phyloP scores from a whole-genome alignment of 495 filamentous ascomycete genomes.

The Aspergillus wentii region DNA sequence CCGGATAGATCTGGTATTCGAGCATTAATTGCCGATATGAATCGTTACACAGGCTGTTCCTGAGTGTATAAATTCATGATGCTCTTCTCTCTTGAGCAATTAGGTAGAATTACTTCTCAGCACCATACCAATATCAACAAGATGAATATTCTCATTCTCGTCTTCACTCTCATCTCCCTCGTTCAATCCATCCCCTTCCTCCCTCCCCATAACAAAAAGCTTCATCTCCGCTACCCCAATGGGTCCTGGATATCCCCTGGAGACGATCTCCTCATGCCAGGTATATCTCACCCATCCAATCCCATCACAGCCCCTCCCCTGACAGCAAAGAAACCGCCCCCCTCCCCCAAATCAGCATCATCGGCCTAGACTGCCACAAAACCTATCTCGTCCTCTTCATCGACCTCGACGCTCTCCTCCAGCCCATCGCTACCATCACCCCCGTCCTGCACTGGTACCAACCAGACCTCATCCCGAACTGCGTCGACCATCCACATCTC shows the following conservation, averaged over 20 bases:
- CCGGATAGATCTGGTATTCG: neutral
- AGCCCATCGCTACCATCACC: constrained; percentile 16
- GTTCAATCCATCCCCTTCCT: constrained; percentile 1
- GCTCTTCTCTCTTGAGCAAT: no score
- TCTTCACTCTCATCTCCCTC: neutral
- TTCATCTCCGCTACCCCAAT: constrained; percentile 8
- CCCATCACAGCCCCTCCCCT: neutral
- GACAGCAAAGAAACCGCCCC: constrained; percentile 5
- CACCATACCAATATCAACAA: no score
- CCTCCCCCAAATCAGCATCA: constrained; percentile 17
- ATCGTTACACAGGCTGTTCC: neutral
- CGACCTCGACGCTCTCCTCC: constrained; percentile 34
- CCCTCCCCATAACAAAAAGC: constrained; percentile 1
- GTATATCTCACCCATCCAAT: neutral
- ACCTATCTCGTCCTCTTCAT: constrained; percentile 28
- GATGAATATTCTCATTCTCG: no score
- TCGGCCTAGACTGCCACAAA: constrained; percentile 5
- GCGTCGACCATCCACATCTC: neutral
- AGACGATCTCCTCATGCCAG: constrained; percentile 5
- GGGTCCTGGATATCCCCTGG: constrained; percentile 9
- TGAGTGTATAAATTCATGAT: no score
- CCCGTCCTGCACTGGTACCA: constrained; percentile 38
- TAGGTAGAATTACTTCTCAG: no score
- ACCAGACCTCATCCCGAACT: constrained; percentile 14
- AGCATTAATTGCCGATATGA: neutral